phyloP scores from a whole-genome alignment of 352 stramenopile species.

The Stramenopiles sp. region DNA sequence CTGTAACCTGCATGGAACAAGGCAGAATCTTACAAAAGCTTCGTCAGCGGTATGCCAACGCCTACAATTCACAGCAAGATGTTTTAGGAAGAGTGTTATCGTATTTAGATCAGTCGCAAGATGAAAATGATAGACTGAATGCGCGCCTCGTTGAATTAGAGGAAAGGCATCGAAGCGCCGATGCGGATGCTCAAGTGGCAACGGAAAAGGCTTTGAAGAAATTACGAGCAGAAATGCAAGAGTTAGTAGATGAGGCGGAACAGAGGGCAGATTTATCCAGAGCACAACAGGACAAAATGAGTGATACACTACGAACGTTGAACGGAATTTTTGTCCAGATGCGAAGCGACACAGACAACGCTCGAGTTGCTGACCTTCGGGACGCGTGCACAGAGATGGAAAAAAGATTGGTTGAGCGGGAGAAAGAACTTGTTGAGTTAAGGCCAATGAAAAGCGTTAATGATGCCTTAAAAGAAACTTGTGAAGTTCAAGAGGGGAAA shows the following conservation, averaged over 20 bases:
- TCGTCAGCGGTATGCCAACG: constrained; percentile 45
- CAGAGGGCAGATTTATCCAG: constrained; percentile 39
- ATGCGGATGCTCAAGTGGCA: constrained; percentile 14
- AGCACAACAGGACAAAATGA: constrained; percentile 61
- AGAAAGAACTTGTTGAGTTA: constrained; percentile 19
- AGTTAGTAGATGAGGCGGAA: constrained; percentile 41
- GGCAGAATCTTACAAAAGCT: constrained; percentile 48
- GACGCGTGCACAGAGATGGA: constrained; percentile 40
- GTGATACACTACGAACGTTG: constrained; percentile 68
- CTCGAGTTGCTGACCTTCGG: constrained; percentile 58
- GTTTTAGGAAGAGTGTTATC: constrained; percentile 15
- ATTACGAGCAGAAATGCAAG: constrained; percentile 33
- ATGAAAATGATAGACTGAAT: background rate
- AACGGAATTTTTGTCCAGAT: constrained; percentile 78
- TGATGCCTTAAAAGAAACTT: constrained; percentile 39
- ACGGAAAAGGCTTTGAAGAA: constrained; percentile 26
- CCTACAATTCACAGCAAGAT: constrained; percentile 35
- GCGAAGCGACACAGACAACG: constrained; percentile 62
- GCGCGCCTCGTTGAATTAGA: constrained; percentile 26
- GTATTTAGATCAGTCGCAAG: constrained; percentile 23
- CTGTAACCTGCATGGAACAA: constrained; percentile 61
- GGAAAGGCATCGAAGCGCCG: constrained; percentile 29
- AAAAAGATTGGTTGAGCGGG: constrained; percentile 17
- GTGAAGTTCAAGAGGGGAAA: constrained; percentile 36
- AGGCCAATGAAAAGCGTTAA: constrained; percentile 5